These are phyloP conservation scores for Pelomyxa schiedti DNA, from an alignment of 78 protist species.

Conservation along the genomic window DNA sequence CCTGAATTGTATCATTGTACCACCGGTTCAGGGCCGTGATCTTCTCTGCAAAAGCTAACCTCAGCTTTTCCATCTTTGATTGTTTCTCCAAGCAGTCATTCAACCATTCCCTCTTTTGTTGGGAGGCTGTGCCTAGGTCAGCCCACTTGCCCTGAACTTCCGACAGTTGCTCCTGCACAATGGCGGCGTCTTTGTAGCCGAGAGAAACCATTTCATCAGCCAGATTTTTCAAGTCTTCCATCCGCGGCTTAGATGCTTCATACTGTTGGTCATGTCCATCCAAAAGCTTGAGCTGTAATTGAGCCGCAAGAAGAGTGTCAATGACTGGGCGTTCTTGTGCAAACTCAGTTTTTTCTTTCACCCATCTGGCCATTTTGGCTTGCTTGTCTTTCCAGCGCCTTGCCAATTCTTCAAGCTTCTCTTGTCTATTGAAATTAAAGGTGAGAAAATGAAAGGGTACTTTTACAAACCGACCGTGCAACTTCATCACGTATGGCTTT, in stretches of 20 bases:
- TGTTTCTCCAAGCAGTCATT: neutral
- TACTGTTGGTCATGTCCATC: neutral
- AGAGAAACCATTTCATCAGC: neutral
- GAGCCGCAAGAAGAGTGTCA: neutral
- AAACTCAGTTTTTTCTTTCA: neutral
- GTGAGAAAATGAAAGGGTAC: too few relatives aligned
- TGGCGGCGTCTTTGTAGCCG: neutral
- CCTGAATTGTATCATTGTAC: neutral
- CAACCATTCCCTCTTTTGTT: neutral
- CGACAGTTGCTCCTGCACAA: neutral
- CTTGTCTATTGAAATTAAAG: too few relatives aligned
- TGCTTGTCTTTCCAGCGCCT: neutral
- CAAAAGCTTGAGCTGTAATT: neutral
- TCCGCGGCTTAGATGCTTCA: neutral
- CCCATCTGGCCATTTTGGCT: neutral
- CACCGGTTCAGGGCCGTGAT: neutral
- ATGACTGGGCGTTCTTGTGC: neutral
- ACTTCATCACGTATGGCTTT: constrained; percentile 21
- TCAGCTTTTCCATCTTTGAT: neutral
- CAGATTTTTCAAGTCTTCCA: neutral
- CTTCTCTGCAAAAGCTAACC: neutral
- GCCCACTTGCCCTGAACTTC: neutral
- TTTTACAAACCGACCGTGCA: too few relatives aligned
- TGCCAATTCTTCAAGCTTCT: neutral
- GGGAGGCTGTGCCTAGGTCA: neutral